These are phyloP conservation scores for Paralagenidium karlingii DNA, from an alignment of 352 stramenopile species.

Conservation along the genomic window DNA sequence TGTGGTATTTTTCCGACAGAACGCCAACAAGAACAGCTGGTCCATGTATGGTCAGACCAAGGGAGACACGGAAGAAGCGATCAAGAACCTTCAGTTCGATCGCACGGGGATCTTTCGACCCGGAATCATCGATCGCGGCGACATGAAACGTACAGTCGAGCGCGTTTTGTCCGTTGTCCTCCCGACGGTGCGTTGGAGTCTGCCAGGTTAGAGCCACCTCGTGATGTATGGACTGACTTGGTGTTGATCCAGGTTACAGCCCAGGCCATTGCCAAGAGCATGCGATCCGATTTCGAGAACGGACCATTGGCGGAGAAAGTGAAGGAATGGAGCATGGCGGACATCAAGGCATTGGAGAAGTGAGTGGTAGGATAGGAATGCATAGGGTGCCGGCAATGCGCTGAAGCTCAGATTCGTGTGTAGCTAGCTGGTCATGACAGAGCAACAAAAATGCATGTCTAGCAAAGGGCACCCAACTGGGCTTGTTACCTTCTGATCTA, in stretches of 20 bases:
- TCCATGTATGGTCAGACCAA: constrained; percentile 71
- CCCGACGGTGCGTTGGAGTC: no score
- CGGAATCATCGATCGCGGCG: constrained; percentile 37
- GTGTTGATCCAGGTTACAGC: constrained; percentile 21
- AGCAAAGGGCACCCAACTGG: no score
- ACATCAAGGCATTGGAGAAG: constrained; percentile 46
- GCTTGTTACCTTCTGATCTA: no score
- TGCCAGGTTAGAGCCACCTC: neutral
- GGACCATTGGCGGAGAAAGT: constrained; percentile 10
- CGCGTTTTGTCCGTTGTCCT: no score
- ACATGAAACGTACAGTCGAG: constrained; percentile 36
- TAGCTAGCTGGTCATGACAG: no score
- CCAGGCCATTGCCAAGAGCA: constrained; percentile 37
- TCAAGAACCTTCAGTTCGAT: constrained; percentile 33
- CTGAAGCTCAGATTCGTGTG: no score
- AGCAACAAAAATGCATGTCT: no score
- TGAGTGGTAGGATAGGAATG: no score
- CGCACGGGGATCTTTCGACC: constrained; percentile 47
- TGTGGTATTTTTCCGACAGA: constrained; percentile 13
- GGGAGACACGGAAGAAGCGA: constrained; percentile 52
- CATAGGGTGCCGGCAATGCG: no score
- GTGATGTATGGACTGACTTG: constrained; percentile 5
- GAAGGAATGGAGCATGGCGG: constrained; percentile 32
- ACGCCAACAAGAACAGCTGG: constrained; percentile 58
- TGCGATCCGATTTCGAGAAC: constrained; percentile 61